Evolutionary conservation across 768 basidiomycete genomes (phyloP).

Genomic region (Lactifluus echinatus): DNA sequence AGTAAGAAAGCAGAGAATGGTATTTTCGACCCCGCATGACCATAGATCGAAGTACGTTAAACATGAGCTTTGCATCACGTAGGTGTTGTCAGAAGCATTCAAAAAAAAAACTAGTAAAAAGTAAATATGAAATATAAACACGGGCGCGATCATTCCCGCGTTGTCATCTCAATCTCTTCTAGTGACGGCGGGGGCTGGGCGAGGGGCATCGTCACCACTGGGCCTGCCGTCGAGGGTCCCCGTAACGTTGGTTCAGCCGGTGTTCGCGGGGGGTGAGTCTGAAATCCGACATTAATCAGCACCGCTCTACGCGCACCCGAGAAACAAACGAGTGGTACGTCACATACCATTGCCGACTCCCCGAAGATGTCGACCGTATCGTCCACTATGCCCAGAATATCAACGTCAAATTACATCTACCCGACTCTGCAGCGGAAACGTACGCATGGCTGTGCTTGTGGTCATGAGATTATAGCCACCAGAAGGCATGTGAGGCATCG

Average conservation of each 20-base stretch:
- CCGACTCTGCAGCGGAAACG: neutral
- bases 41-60: slow-evolving; percentile 5
- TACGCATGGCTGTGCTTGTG: slow-evolving; percentile 4
- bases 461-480: slow-evolving; percentile 14
- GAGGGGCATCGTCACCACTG: neutral
- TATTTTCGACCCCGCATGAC: neutral
- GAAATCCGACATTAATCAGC: slow-evolving; percentile 9
- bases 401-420: neutral
- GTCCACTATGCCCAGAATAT: slow-evolving; percentile 27
- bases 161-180: slow-evolving; percentile 26
- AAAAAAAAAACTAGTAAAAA: neutral
- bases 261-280: slow-evolving; percentile 16
- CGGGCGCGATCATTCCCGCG: slow-evolving; percentile 8
- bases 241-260: slow-evolving; percentile 2
- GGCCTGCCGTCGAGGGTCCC: neutral
- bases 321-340: neutral
- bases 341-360: slow-evolving; percentile 27
- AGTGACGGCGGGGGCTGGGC: slow-evolving; percentile 3
- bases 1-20: neutral
- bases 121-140: neutral
- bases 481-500: slow-evolving; percentile 21
- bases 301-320: slow-evolving; percentile 4
- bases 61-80: slow-evolving; percentile 4
- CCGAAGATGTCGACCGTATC: slow-evolving; percentile 39
- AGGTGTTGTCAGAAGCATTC: neutral